These are phyloP conservation scores for Phyllostachys edulis DNA, from an alignment of 176 grass and related monocot species.

Conservation along the genomic window DNA sequence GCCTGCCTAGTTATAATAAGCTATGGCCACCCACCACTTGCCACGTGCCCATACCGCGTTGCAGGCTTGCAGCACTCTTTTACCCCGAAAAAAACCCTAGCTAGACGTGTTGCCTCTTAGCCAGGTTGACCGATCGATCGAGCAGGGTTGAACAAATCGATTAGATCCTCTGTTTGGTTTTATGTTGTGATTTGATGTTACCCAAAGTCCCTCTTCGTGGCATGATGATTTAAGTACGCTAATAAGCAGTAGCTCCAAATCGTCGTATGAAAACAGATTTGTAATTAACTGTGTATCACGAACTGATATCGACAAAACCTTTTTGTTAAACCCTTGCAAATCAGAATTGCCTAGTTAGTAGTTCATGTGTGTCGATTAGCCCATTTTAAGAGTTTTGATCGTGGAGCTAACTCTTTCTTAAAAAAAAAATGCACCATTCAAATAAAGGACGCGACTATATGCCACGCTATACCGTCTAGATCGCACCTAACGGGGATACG, in stretches of 20 bases:
- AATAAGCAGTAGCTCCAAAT: neutral
- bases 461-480: no score
- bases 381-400: neutral
- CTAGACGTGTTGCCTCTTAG: neutral
- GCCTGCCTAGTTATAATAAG: neutral
- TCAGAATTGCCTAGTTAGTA: neutral
- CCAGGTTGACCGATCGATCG: neutral
- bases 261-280: neutral
- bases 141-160: neutral
- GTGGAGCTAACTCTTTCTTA: neutral
- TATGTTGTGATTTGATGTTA: neutral
- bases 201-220: neutral
- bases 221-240: neutral
- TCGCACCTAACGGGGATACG: no score
- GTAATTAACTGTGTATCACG: neutral
- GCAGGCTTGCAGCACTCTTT: neutral
- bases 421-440: neutral
- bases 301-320: neutral
- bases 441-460: neutral
- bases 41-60: constrained; percentile 33
- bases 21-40: constrained; percentile 41
- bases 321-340: neutral
- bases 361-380: neutral
- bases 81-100: neutral
- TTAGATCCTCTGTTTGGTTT: neutral